Evolutionary conservation across 2,329 filamentous ascomycete genomes (phyloP), one percentile per base, ranked within the genome.

Genomic region (Dryadomyces sulphureus): DNA sequence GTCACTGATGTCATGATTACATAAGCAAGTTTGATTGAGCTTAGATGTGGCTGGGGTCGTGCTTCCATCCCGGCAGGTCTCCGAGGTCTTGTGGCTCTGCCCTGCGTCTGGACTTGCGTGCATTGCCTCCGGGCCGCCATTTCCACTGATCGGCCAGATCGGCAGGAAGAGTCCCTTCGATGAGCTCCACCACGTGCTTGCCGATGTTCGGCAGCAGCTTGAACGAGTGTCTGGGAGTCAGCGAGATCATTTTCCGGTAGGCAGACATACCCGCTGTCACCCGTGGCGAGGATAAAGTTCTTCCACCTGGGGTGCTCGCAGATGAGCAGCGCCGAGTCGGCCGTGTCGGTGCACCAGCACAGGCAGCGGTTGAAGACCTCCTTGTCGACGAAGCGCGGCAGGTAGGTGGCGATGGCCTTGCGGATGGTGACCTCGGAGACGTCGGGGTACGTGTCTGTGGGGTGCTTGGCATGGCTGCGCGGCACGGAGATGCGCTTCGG

Each of bases 211-310:
- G 46, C 2, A 48, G 42, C 2, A 48, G n/a, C 21, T 48, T 48
- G 22, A 48, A 48, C 2, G 46, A 48, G 20, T 48, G 46, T 1
- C 45, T 47, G n/a, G 14, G 27, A 12, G 34, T 36, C 20, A 11
- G 21, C n/a, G 5, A n/a, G 16, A 27, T 39, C 3, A 4, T 7
- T 14, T 7, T 32, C 8, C 11, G 16, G 16, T 9, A 1, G n/a
- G 20, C 7, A 39, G 21, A 44, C 45, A 2, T 22, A 44, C 45
- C 74, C 76, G 2, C 74, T 79, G 53, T 79, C 76, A 0, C 75
- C 75, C 0, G 71, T 69, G 1, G 73, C 52, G 0, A 77, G 54
- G 2, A 79, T 57, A 2, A 79, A 61, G 46, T 69, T 68, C 52
- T 63, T 67, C 62, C 65, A 68, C 24, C 44, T 50, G 0, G 59